Conservation (phyloP, 306 rosid species). For the Rubus parviflorus region DNA sequence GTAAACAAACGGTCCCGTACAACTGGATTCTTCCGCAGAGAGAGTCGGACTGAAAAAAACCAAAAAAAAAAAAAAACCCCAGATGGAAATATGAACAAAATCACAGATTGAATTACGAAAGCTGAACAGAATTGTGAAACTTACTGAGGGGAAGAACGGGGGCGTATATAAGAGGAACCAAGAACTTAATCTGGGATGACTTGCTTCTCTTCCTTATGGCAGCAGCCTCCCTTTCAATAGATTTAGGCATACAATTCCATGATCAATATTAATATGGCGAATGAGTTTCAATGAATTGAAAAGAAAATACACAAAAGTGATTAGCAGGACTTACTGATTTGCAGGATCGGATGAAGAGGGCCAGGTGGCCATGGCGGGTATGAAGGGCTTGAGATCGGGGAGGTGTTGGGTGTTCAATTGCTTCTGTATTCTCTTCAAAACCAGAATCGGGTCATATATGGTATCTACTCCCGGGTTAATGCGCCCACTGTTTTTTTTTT, state of each 20-base stretch:
- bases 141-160: slow-evolving; percentile 90
- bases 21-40: slow-evolving; percentile 77
- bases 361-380: slow-evolving; percentile 55
- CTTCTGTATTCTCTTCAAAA: not conserved
- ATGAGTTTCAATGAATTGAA: not conserved
- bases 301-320: not conserved
- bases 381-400: slow-evolving; percentile 25
- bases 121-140: slow-evolving; percentile 14
- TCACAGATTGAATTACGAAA: not conserved
- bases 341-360: slow-evolving; percentile 47
- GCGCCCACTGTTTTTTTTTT: not conserved
- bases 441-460: not conserved
- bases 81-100: not conserved
- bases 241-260: slow-evolving; percentile 1
- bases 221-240: slow-evolving; percentile 49
- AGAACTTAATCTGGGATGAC: slow-evolving; percentile 71
- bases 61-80: not conserved
- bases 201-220: slow-evolving; percentile 52
- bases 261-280: not conserved
- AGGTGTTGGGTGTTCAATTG: not conserved
- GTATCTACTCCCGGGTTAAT: slow-evolving; percentile 2
- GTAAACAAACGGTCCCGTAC: slow-evolving; percentile 85
- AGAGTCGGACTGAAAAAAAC: slow-evolving; percentile 55
- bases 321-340: slow-evolving; percentile 46
- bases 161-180: slow-evolving; percentile 85